Evolutionary conservation across 2,329 filamentous ascomycete genomes (phyloP), one percentile per base, ranked within the genome.

Genomic region (Capronia americana): DNA sequence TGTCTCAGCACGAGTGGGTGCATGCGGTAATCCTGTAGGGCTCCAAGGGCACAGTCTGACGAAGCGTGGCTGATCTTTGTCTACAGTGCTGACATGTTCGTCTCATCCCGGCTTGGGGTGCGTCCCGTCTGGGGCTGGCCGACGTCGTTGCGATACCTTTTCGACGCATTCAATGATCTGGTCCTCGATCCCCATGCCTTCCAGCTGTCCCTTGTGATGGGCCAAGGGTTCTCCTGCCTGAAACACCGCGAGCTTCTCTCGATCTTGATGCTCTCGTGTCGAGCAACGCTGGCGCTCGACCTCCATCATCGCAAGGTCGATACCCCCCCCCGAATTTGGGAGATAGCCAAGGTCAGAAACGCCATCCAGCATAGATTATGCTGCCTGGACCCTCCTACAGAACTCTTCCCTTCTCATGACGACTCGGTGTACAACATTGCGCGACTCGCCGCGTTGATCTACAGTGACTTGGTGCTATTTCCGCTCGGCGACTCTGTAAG

Each of bases 91-190:
- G 54, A 63, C 46, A 28, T 26, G 17, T 63, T 63, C 23, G 61
- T 58, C 14, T 8, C 54, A 6, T 46, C 54, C 4, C 61, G 54
- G n/a, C 61, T 63, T 23, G 54, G 61, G 30, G 44, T 63, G n/a
- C 61, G 61, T n/a, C 61, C 61, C 23, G n/a, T 63, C 23, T 63
- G 61, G 61, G 38, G 51, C 12, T 57, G 53, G 53, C 61, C 61
- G 24, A 48, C 28, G 17, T 20, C 56, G 5, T 24, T 63, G 41
- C 53, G 46, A 48, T 44, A 48, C 28, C 28, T 32, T 11, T 51
- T 53, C 6, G 48, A 51, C 30, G 53, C 41, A 28, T 58, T 58
- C 20, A 24, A 50, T 20, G 41, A 58, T 17, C 53, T 63, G 20
- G 41, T 50, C 12, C 55, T 63, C 12, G 61, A 58, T 46, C 26